Percentiles rank a stretch among this genome's conserved stretches.
These are phyloP conservation scores for Musa itinerans DNA, from an alignment of 176 grass and related monocot species.

Conservation along the genomic window DNA sequence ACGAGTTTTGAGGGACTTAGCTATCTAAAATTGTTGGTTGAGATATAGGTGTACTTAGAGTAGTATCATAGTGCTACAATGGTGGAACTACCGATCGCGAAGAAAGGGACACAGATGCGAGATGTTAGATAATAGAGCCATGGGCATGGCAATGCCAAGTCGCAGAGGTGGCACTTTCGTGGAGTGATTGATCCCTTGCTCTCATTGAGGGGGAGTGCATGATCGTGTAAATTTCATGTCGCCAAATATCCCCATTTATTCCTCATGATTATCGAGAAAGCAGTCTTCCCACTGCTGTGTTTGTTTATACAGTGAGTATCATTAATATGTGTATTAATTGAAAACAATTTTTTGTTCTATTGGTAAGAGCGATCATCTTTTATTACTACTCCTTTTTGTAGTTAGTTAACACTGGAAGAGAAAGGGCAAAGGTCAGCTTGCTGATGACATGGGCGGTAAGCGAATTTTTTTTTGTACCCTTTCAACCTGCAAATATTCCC, in stretches of 20 bases:
- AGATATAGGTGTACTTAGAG: too few relatives aligned
- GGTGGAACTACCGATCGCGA: too few relatives aligned
- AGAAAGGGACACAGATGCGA: too few relatives aligned
- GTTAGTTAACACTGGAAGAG: conserved; percentile 90
- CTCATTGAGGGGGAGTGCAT: too few relatives aligned
- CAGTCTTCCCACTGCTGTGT: conserved; percentile 86
- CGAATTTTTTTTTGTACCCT: conserved; percentile 14
- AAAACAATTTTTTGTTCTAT: neutral
- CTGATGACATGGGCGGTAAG: conserved; percentile 90
- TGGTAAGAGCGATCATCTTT: neutral
- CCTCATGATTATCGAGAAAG: conserved; percentile 91
- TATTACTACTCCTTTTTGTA: conserved; percentile 17
- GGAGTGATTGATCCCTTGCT: too few relatives aligned
- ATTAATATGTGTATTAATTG: neutral
- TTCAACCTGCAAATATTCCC: neutral
- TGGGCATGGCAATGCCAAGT: too few relatives aligned
- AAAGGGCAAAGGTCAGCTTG: conserved; percentile 94
- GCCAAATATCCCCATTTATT: conserved; percentile 98
- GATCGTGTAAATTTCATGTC: too few relatives aligned
- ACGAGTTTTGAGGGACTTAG: too few relatives aligned
- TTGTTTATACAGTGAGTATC: conserved; percentile 84
- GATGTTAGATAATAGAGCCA: too few relatives aligned
- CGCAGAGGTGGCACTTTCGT: too few relatives aligned
- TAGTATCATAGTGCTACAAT: too few relatives aligned
- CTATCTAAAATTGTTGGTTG: too few relatives aligned